Base-by-base conservation (phyloP, 2,329 filamentous ascomycete genomes). In the Zymoseptoria passerinii region DNA sequence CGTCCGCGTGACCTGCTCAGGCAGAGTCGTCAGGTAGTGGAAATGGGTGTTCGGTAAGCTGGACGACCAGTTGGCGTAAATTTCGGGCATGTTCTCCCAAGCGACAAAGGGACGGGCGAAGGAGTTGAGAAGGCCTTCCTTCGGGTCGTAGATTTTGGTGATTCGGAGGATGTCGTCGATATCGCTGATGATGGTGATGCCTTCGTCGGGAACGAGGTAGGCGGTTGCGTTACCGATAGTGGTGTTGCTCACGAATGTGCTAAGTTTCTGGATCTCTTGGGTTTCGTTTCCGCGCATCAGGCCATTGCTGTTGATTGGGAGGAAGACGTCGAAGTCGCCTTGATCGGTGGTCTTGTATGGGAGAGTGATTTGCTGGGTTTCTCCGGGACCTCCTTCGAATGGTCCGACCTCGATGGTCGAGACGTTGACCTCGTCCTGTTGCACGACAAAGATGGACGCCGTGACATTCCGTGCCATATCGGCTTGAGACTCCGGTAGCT, bases 81-180 rank as follows among this genome's bases (percentile, higher is more conserved):
- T 85, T 2, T 84, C 79, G 0, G 88, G 88, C 89, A 92, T 92
- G 73, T 91, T 87, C 78, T 86, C 78, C 88, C 88, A 92, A 0
- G 82, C 78, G 0, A 78, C 80, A 70, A 89, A 92, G 0, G 85
- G 78, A 3, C 83, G 80, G 0, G 88, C 88, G 67, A 92, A 91
- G 0, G 87, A 85, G 74, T 92, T 92, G 9, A 91, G 76, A 0
- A 92, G 76, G 4, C 88, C 89, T 68, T 91, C 81, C 63, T 84
- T 83, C 0, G 88, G 88, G 52, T 88, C 73, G 71, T 89, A 92
- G 69, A 92, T 92, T 73, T 90, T 89, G 57, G 88, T 92, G 1
- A 91, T 76, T n/a, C 88, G 84, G 0, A 91, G 80, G 58, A 90
- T 90, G 68, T 92, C 89, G 65, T 91, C 88, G 61, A 92, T 89